A percentile compares a stretch with the other conserved stretches of the same genome.
Evolutionary conservation across 257 asterid genomes (phyloP).

Genomic region (Haberlea rhodopensis): DNA sequence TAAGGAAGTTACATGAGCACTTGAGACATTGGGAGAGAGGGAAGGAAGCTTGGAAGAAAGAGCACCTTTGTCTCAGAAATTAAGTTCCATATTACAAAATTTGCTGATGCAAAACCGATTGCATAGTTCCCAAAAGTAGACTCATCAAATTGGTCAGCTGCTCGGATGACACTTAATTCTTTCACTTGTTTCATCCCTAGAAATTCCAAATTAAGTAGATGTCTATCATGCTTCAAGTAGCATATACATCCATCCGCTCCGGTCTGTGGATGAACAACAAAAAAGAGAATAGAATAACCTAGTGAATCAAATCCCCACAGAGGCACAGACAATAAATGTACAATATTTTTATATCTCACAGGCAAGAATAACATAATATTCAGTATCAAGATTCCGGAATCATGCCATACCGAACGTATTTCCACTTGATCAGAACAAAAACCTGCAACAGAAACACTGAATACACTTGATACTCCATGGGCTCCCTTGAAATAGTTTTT

Average conservation of each 20-base stretch:
- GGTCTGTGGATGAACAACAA: constrained; percentile 44
- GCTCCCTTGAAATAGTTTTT: constrained; percentile 75
- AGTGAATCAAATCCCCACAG: constrained; percentile 22
- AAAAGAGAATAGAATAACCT: constrained; percentile 24
- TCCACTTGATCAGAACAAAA: constrained; percentile 57
- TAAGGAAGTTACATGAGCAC: not conserved
- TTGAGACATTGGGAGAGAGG: constrained; percentile 1
- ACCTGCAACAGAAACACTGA: constrained; percentile 61
- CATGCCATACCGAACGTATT: constrained; percentile 71
- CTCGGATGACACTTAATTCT: constrained; percentile 67
- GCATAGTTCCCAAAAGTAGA: constrained; percentile 56
- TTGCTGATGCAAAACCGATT: constrained; percentile 83
- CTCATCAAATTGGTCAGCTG: constrained; percentile 41
- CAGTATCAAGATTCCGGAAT: constrained; percentile 19
- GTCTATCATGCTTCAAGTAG: constrained; percentile 63
- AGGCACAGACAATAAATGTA: constrained; percentile 16
- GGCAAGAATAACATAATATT: constrained; percentile 7
- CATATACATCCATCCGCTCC: constrained; percentile 99
- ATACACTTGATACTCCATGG: constrained; percentile 94
- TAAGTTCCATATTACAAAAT: constrained; percentile 83
- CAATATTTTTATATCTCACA: constrained; percentile 17
- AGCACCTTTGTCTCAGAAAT: constrained; percentile 68
- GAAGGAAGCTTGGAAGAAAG: constrained; percentile 25
- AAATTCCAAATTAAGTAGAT: constrained; percentile 59
- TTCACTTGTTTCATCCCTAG: constrained; percentile 85